These are phyloP conservation scores for Isoetes taiwanensis DNA, from an alignment of 75 land plant species.

Conservation along the genomic window DNA sequence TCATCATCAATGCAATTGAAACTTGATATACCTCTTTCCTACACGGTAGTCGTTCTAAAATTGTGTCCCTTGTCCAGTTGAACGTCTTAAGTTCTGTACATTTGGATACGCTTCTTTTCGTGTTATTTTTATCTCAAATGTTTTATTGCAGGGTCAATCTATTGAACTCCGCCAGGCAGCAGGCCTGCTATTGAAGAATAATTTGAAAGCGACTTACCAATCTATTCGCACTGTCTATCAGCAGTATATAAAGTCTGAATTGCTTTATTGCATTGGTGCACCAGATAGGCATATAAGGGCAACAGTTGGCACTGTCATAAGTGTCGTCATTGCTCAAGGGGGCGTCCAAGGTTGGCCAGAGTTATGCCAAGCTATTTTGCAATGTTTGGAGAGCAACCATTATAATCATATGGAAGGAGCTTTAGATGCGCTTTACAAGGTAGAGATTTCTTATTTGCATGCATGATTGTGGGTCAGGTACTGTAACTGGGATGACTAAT, in stretches of 20 bases:
- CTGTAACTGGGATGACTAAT: too few species aligned
- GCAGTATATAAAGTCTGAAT: constrained; percentile 80
- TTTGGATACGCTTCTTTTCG: background rate
- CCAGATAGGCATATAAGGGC: constrained; percentile 65
- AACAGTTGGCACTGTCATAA: constrained; percentile 80
- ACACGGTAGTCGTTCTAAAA: too few species aligned
- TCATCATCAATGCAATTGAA: too few species aligned
- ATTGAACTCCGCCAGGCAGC: constrained; percentile 83
- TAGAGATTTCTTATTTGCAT: too few species aligned
- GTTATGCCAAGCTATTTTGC: constrained; percentile 62
- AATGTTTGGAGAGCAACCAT: constrained; percentile 82
- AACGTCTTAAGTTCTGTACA: background rate
- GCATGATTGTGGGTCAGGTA: too few species aligned
- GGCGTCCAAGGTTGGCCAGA: constrained; percentile 70
- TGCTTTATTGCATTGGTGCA: constrained; percentile 72
- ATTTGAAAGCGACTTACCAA: constrained; percentile 40
- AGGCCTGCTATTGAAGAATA: constrained; percentile 84
- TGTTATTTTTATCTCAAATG: background rate
- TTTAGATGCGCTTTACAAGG: constrained; percentile 95
- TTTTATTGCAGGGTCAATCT: constrained; percentile 50
- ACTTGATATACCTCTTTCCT: too few species aligned
- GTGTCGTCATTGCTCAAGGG: constrained; percentile 66
- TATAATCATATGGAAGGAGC: constrained; percentile 97
- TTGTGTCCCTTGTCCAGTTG: too few species aligned
- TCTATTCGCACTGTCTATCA: constrained; percentile 39